These are phyloP conservation scores for Cercospora sojina DNA, from an alignment of 2,329 filamentous ascomycete genomes.

Conservation along the genomic window DNA sequence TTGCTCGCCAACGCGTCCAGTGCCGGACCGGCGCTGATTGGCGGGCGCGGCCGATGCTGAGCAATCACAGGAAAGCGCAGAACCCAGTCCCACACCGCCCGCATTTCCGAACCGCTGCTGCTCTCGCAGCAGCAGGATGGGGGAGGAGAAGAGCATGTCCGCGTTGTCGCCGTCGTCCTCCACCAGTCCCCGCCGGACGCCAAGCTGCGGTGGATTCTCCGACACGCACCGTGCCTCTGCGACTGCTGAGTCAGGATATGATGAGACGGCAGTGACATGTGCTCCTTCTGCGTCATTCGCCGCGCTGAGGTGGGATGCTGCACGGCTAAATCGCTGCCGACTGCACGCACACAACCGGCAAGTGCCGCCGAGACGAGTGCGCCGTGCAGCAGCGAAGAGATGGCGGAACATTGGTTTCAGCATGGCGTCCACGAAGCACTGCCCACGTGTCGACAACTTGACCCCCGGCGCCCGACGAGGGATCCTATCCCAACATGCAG, in stretches of 20 bases:
- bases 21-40: not conserved
- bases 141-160: not conserved
- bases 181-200: conserved; percentile 2
- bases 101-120: not conserved
- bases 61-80: not conserved
- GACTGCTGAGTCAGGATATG: not conserved
- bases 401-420: not conserved
- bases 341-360: not conserved
- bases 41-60: conserved; percentile 2
- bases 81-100: not conserved
- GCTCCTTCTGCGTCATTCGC: not conserved
- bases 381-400: not conserved
- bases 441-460: not conserved
- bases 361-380: not conserved
- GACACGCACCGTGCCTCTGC: not conserved
- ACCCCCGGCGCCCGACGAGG: not conserved
- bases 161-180: conserved; percentile 1
- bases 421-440: not conserved
- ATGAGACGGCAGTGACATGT: not conserved
- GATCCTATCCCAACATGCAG: not conserved
- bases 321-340: not conserved
- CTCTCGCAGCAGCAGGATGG: not conserved
- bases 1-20: not conserved
- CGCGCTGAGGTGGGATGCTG: not conserved
- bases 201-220: not conserved